Evolutionary conservation across 352 stramenopile genomes (phyloP), one percentile per base, ranked within the genome.

Genomic region (Phytopythium mirpurense): DNA sequence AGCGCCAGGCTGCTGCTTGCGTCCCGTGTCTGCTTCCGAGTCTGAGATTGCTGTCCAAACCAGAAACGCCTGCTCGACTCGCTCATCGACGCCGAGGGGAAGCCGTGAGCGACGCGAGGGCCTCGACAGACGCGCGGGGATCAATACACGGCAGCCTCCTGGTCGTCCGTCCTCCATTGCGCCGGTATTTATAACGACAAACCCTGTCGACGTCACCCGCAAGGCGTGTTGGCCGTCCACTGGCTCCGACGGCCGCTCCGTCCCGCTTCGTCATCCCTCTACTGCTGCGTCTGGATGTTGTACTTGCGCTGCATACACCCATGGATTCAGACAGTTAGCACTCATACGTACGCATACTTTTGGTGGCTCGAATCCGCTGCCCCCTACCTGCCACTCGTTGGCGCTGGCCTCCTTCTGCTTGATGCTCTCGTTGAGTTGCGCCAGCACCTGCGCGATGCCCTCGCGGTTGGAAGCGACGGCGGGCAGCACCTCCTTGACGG

Each of bases 401-500:
- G 84, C 84, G 18, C 58, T 63, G 24, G 76, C 77, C 59, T 94
- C 84, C 67, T 94, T 94, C 62, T 91, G 72, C 68, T 91, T 87
- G 54, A 94, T 86, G 51, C 58, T 82, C 32, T 87, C 82, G 35
- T 74, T 88, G 15, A 94, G 72, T 59, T 93, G 82, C 16, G 58
- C 54, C 27, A 93, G 65, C 43, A 93, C 76, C 56, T 93, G 81
- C 40, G 75, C 61, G 44, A 94, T 90, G 18, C 82, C 80, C 41
- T 94, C 78, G 60, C 79, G 80, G 63, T 93, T 94, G 42, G 78
- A 61, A 21, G 54, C 72, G 27, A 98, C 93, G 8, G 90, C 95
- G 8, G 95, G 95, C 35, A 98, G 79, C 41, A 98, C 95, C 64
- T 98, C 95, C 62, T 87, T 62, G 23, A 98, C 95, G 32, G 94